Percentiles rank a stretch among this genome's conserved stretches.
Evolutionary conservation across 352 stramenopile genomes (phyloP).

Genomic region (Blastocystis sp.): DNA sequence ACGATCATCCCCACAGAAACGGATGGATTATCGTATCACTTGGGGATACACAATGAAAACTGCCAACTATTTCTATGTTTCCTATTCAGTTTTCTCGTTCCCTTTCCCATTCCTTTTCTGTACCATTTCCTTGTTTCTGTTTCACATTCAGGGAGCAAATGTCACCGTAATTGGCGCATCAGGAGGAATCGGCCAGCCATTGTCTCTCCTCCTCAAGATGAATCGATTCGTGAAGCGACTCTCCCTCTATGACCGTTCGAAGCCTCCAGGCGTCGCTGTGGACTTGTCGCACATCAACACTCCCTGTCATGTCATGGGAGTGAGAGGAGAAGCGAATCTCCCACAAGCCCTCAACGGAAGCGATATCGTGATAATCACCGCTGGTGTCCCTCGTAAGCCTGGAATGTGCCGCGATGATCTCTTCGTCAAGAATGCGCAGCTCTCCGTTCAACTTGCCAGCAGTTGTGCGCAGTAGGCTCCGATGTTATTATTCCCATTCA

Average conservation of each 20-base stretch:
- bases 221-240: slow-evolving; percentile 85
- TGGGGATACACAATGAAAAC: too few species aligned
- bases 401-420: slow-evolving; percentile 87
- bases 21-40: neutral
- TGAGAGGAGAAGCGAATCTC: slow-evolving; percentile 61
- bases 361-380: slow-evolving; percentile 96
- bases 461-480: slow-evolving; percentile 66
- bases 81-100: neutral
- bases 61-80: neutral
- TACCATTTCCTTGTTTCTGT: neutral
- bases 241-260: slow-evolving; percentile 92
- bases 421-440: slow-evolving; percentile 86
- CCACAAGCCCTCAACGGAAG: slow-evolving; percentile 65
- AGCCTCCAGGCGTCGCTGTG: slow-evolving; percentile 88
- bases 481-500: neutral
- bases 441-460: slow-evolving; percentile 86
- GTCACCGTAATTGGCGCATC: slow-evolving; percentile 72
- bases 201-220: slow-evolving; percentile 94
- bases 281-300: slow-evolving; percentile 71
- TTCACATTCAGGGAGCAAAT: slow-evolving; percentile 51
- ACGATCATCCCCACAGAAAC: too few species aligned
- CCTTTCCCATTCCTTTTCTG: neutral
- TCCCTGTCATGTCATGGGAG: slow-evolving; percentile 60
- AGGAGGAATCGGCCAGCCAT: slow-evolving; percentile 91
- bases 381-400: slow-evolving; percentile 94